Evolutionary conservation across 129 eudicot genomes (phyloP), one percentile per base, ranked within the genome.

Genomic region (Calendula officinalis): DNA sequence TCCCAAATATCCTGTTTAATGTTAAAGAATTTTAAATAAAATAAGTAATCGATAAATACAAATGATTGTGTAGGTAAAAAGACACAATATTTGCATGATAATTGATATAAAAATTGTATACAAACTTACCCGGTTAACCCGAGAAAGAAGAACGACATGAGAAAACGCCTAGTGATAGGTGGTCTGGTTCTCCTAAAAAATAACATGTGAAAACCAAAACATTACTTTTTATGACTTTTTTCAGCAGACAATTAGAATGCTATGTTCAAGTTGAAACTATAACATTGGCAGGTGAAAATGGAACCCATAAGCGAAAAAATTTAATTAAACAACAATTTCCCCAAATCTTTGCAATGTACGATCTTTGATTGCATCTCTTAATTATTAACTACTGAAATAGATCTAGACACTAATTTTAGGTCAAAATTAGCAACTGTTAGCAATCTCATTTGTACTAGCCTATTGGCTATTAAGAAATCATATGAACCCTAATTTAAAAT

Each of bases 121-220:
- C n/a, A 38, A 27, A 39, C 95, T 81, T 80, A 91, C 98, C 98
- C 98, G 5, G 91, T 87, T 56, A 91, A 78, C 36, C 98, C 98
- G 64, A 91, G 98, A 84, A 91, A 85, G 84, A 88, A 69, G 78
- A 91, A 91, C 35, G 96, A 73, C 54, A 83, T 16, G 17, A 88
- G 80, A 33, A 91, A 44, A 43, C 74, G 84, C 71, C 75, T 77
- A 75, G 86, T 84, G 33, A 91, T 72, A 50, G 98, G 95, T 65
- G 86, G 86, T 59, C 98, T 83, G 62, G 73, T 58, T 77, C 83
- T 77, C 75, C 98, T 91, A 77, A 82, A 84, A 36, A 45, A 64
- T 13, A 56, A 49, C 60, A 56, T 38, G 33, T 6, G 45, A 36
- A 11, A 54, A 45, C 50, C 51, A 61, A 40, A 46, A 41, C 35